Evolutionary conservation across 1,284 basidiomycete genomes (phyloP).

Genomic region (Golubevia sp.): DNA sequence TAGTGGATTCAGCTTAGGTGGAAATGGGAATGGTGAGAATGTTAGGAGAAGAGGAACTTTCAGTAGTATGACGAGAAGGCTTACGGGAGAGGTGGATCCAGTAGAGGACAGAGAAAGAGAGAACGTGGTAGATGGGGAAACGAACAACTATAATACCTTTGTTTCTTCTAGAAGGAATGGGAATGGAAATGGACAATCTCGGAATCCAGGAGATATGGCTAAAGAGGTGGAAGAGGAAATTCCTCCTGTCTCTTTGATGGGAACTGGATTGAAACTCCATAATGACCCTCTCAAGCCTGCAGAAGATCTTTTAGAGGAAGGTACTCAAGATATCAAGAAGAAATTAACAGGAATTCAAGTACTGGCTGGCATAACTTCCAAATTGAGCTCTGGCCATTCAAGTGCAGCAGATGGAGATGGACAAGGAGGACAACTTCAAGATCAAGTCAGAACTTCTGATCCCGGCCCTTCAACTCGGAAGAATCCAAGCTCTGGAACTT

Average conservation of each 20-base stretch:
- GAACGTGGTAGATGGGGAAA: background rate
- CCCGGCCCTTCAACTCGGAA: no score
- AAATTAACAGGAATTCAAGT: no score
- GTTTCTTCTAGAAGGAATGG: background rate
- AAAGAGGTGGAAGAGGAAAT: background rate
- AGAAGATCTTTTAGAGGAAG: no score
- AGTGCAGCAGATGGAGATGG: no score
- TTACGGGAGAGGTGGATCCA: conserved; percentile 8
- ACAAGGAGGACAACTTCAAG: no score
- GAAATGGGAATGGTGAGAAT: conserved; percentile 3
- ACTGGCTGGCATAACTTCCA: no score
- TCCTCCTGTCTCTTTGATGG: background rate
- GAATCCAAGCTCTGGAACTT: no score
- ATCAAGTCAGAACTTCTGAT: no score
- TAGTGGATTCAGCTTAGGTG: background rate
- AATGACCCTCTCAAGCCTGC: no score
- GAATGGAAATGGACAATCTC: no score
- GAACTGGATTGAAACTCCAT: background rate
- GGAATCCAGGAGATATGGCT: background rate
- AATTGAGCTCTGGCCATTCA: no score
- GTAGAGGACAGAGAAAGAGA: background rate
- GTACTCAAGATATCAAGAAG: no score
- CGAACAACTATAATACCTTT: background rate
- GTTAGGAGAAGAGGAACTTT: conserved; percentile 1
- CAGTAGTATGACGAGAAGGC: conserved; percentile 2